phyloP scores from a whole-genome alignment of 1,139 yeast genomes.

The Kluyveromyces sp. region DNA sequence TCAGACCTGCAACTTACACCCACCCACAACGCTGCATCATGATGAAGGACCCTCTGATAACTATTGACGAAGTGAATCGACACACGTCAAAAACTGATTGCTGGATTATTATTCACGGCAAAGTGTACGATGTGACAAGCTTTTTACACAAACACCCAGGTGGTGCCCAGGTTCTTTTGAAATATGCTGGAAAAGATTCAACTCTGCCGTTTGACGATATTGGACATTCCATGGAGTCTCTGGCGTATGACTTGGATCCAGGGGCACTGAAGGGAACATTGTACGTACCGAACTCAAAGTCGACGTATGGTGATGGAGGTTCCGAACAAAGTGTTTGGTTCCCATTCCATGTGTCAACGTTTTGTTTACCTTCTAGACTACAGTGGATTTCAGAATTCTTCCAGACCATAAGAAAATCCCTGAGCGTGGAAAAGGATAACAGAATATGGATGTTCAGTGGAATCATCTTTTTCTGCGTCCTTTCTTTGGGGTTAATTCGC shows the following conservation, averaged over 20 bases:
- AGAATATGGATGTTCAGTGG: slow-evolving; percentile 4
- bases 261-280: slow-evolving; percentile 15
- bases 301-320: not conserved
- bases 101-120: slow-evolving; percentile 62
- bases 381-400: not conserved
- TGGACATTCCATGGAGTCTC: slow-evolving; percentile 34
- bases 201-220: slow-evolving; percentile 47
- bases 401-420: not conserved
- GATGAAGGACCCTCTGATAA: slow-evolving; percentile 8
- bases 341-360: not conserved
- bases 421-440: slow-evolving; percentile 1
- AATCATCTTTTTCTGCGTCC: slow-evolving; percentile 12
- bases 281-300: slow-evolving; percentile 7
- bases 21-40: too few species aligned
- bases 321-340: not conserved
- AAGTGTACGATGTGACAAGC: slow-evolving; percentile 52
- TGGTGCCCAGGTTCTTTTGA: slow-evolving; percentile 59
- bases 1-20: too few species aligned
- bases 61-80: slow-evolving; percentile 37
- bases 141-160: slow-evolving; percentile 57
- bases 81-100: slow-evolving; percentile 45
- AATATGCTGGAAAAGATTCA: slow-evolving; percentile 70
- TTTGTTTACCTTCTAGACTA: slow-evolving; percentile 1
- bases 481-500: slow-evolving; percentile 13
- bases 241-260: slow-evolving; percentile 21